These are phyloP conservation scores for Hericium rajendrae DNA, from an alignment of 768 basidiomycete genomes.

Conservation along the genomic window DNA sequence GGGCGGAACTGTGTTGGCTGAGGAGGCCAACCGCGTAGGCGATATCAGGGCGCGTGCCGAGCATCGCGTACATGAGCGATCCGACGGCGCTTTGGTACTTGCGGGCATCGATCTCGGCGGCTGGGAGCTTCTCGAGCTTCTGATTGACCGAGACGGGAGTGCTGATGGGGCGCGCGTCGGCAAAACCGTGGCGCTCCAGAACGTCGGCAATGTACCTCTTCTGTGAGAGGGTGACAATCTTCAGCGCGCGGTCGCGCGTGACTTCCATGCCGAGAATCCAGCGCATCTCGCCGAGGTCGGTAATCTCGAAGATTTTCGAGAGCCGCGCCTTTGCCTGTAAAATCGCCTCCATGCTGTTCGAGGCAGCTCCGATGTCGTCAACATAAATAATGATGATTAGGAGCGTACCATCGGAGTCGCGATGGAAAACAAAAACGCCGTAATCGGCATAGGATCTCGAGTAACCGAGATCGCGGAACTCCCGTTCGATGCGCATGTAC, in stretches of 20 bases:
- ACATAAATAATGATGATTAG: slow-evolving; percentile 12
- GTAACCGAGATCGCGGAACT: slow-evolving; percentile 4
- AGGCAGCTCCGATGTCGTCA: slow-evolving; percentile 11
- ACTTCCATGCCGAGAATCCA: neutral
- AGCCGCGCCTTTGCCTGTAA: neutral
- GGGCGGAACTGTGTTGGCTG: slow-evolving; percentile 22
- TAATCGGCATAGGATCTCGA: neutral
- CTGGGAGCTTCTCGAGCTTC: neutral
- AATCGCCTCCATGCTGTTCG: neutral
- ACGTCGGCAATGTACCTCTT: neutral
- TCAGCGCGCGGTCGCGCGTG: too few species aligned
- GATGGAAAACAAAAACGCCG: neutral
- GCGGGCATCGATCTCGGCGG: too few species aligned
- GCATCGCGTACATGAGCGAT: neutral
- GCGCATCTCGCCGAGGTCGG: too few species aligned
- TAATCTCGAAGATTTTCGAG: too few species aligned
- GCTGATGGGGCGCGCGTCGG: neutral
- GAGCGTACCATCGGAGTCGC: too few species aligned
- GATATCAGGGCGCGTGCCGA: slow-evolving; percentile 26
- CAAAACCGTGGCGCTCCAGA: neutral
- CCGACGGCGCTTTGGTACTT: too few species aligned
- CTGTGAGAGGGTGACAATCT: neutral
- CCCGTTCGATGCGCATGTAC: slow-evolving; percentile 1
- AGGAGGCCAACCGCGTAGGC: slow-evolving; percentile 22
- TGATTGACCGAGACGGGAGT: neutral